Conservation (phyloP, 192 early-diverging fungal species). For the Geranomyces michiganensis region DNA sequence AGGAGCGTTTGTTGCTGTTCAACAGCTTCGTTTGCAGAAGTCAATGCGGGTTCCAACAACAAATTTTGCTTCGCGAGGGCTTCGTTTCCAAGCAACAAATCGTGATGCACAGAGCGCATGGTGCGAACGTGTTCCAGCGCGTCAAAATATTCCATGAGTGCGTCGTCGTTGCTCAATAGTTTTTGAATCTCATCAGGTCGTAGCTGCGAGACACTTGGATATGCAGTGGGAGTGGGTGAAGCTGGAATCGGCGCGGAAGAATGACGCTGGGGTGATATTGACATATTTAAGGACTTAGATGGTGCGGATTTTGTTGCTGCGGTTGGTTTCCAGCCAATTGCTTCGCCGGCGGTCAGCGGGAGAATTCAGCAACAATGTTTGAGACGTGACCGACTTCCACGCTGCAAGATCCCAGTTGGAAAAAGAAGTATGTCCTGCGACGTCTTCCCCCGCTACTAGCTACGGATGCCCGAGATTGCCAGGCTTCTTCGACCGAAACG, state of each 20-base stretch:
- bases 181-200: constrained; percentile 34
- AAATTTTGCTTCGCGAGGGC: constrained; percentile 22
- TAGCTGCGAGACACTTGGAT: constrained; percentile 22
- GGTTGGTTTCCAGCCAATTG: no score
- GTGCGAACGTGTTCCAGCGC: constrained; percentile 22
- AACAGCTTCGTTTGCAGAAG: constrained; percentile 10
- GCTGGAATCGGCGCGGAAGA: not conserved
- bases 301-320: not conserved
- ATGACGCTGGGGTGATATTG: not conserved
- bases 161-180: constrained; percentile 28
- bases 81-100: constrained; percentile 27
- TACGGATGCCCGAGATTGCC: constrained; percentile 60
- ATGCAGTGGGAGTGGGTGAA: constrained; percentile 6
- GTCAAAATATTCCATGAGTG: constrained; percentile 32
- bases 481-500: constrained; percentile 10
- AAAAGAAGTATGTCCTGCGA: constrained; percentile 52
- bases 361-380: constrained; percentile 55
- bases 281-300: not conserved
- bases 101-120: constrained; percentile 29
- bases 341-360: constrained; percentile 29
- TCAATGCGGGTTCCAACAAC: constrained; percentile 22
- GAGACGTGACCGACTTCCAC: constrained; percentile 50
- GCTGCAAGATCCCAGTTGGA: constrained; percentile 35
- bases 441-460: constrained; percentile 41
- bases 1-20: not conserved